These are phyloP conservation scores for Strobilomyces dryophilus DNA, from an alignment of 768 basidiomycete genomes.

Conservation along the genomic window DNA sequence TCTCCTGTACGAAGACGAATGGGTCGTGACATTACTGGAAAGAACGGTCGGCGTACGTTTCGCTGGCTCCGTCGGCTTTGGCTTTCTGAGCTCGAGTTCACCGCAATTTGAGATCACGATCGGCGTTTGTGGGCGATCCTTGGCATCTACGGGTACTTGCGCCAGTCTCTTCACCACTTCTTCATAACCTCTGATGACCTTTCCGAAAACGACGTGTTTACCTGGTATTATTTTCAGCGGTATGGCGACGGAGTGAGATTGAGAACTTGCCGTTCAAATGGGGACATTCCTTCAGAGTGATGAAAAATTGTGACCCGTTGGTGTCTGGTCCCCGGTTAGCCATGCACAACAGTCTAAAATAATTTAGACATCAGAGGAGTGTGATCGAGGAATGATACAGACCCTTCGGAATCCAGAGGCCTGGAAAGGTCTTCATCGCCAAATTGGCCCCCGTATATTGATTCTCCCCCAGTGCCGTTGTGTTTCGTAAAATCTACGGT, in stretches of 20 bases:
- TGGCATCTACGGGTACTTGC: conserved; percentile 65
- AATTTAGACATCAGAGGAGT: not conserved
- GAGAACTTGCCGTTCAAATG: conserved; percentile 61
- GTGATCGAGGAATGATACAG: conserved; percentile 14
- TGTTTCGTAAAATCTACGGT: conserved; percentile 70
- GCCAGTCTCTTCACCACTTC: conserved; percentile 57
- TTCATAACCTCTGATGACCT: conserved; percentile 56
- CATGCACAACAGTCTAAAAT: conserved; percentile 74
- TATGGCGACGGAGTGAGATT: not conserved
- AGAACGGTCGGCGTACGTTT: conserved; percentile 11
- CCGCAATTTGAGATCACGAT: conserved; percentile 76
- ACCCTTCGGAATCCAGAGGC: conserved; percentile 64
- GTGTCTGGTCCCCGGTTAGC: conserved; percentile 84
- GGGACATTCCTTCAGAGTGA: conserved; percentile 72
- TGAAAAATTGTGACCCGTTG: conserved; percentile 84
- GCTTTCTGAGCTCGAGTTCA: conserved; percentile 68
- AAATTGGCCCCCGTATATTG: conserved; percentile 74
- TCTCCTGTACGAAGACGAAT: conserved; percentile 4
- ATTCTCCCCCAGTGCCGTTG: conserved; percentile 79
- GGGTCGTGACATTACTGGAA: not conserved
- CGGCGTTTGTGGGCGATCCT: conserved; percentile 65
- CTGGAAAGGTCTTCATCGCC: conserved; percentile 70
- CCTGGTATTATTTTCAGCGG: conserved; percentile 32
- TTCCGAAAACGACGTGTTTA: conserved; percentile 57
- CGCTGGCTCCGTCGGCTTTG: conserved; percentile 5